Conservation (phyloP, 768 basidiomycete species). For the Dioszegia aurantiaca region DNA sequence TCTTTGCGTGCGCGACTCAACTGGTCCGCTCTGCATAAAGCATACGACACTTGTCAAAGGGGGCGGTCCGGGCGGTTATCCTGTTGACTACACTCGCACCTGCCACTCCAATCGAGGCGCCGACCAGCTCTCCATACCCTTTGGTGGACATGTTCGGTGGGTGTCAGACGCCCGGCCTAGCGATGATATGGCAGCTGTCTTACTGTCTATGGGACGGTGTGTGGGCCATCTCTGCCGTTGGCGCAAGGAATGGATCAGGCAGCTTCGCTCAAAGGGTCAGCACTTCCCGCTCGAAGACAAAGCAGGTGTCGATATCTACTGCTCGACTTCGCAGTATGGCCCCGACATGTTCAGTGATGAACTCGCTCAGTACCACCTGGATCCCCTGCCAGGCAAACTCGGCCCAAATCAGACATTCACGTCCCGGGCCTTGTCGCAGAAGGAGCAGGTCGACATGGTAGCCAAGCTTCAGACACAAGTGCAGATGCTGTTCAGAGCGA, state of each 20-base stretch:
- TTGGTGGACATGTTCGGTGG: neutral
- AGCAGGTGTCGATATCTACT: slow-evolving; percentile 2
- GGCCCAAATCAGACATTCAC: no score
- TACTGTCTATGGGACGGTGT: neutral
- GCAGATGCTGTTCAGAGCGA: neutral
- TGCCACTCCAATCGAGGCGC: neutral
- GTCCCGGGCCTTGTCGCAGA: neutral
- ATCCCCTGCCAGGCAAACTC: neutral
- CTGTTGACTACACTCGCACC: neutral
- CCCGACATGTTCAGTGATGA: neutral
- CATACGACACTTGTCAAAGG: neutral
- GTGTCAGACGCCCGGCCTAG: neutral
- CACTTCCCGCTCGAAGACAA: neutral
- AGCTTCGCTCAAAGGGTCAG: neutral
- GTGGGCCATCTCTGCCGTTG: neutral
- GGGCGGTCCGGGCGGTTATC: neutral
- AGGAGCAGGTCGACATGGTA: neutral
- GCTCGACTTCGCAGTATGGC: neutral
- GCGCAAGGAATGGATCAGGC: no score
- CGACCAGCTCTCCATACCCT: neutral
- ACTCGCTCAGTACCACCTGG: neutral
- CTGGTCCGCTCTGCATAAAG: slow-evolving; percentile 1
- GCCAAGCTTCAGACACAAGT: neutral
- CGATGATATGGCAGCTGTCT: neutral
- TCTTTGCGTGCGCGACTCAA: neutral